phyloP scores from a whole-genome alignment of 805 yeast genomes.

The Candida quercuum region DNA sequence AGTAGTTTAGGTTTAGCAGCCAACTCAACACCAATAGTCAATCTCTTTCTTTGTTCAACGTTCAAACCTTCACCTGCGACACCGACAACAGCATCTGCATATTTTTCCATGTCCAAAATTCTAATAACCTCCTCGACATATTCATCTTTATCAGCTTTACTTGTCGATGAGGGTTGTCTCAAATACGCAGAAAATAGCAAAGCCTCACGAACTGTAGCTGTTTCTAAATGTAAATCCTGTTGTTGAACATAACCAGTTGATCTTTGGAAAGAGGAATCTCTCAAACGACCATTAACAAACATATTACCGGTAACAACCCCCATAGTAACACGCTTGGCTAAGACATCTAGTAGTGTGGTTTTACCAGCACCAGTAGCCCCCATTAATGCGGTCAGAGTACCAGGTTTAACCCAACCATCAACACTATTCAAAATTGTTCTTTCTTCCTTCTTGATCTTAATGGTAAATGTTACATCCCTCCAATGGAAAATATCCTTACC shows the following conservation, averaged over 20 bases:
- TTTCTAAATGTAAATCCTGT: constrained; percentile 63
- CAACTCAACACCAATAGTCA: constrained; percentile 64
- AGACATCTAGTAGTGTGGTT: constrained; percentile 65
- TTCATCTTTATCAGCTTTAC: constrained; percentile 50
- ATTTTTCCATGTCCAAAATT: constrained; percentile 56
- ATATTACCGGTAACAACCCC: constrained; percentile 69
- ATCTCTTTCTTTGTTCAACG: constrained; percentile 60
- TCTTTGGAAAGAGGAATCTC: constrained; percentile 57
- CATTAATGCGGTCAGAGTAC: constrained; percentile 74
- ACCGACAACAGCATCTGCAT: constrained; percentile 72
- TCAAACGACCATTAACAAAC: constrained; percentile 57
- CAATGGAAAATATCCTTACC: constrained; percentile 63
- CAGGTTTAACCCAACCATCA: constrained; percentile 82
- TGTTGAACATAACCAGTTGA: constrained; percentile 62
- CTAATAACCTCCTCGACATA: constrained; percentile 64
- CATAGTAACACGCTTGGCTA: constrained; percentile 64
- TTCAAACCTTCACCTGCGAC: constrained; percentile 66
- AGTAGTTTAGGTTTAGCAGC: constrained; percentile 60
- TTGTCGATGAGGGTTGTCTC: constrained; percentile 53
- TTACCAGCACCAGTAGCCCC: constrained; percentile 83
- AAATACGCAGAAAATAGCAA: constrained; percentile 59
- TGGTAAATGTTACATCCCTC: constrained; percentile 69
- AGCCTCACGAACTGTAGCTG: constrained; percentile 71
- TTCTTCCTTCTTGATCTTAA: constrained; percentile 54
- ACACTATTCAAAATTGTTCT: constrained; percentile 59